These are phyloP conservation scores for Fraxinus xanthoxyloides DNA, from an alignment of 305 asterid genomes.

Conservation along the genomic window DNA sequence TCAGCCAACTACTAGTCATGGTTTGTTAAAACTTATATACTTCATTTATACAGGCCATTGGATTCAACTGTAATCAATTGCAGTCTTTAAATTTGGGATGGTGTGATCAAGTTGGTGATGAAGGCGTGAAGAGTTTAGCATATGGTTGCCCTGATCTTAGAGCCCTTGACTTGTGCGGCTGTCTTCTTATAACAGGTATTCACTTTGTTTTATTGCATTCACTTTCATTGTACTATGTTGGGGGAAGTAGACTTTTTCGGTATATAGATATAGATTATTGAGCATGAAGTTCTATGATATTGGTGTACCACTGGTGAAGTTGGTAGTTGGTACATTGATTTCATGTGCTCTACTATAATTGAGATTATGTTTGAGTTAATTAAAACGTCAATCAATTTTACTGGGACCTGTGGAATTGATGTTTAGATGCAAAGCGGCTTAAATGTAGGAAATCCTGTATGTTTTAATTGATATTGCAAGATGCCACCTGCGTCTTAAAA, in stretches of 20 bases:
- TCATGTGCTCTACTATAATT: neutral
- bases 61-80: neutral
- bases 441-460: neutral
- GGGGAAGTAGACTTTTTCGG: neutral
- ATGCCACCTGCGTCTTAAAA: neutral
- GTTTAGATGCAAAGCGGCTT: neutral
- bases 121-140: neutral
- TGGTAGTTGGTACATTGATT: neutral
- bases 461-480: neutral
- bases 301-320: neutral
- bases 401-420: neutral
- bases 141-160: neutral
- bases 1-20: neutral
- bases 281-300: neutral
- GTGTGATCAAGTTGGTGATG: neutral
- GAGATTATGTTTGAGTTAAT: neutral
- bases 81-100: neutral
- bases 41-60: neutral
- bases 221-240: neutral
- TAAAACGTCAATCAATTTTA: no score
- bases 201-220: neutral
- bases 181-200: neutral
- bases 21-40: neutral
- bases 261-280: neutral
- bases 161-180: neutral